Evolutionary conservation across 2,329 filamentous ascomycete species (phyloP).

Genomic region (Paecilomyces sp.): DNA sequence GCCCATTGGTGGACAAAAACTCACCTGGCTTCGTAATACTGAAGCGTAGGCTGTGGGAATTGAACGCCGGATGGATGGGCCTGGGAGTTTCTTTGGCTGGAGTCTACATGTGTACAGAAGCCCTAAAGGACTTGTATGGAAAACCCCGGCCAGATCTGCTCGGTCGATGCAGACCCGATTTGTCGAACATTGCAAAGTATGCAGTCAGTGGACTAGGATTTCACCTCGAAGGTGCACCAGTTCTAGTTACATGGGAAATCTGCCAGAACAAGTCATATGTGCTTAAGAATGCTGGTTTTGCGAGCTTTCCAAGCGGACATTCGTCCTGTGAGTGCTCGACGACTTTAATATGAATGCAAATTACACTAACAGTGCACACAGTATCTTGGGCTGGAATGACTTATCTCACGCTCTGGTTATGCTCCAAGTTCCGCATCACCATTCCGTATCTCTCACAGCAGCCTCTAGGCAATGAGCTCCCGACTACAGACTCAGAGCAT

Average conservation of each 20-base stretch:
- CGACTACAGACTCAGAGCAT: neutral
- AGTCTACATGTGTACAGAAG: constrained; percentile 74
- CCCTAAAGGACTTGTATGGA: constrained; percentile 69
- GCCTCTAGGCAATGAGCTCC: constrained; percentile 15
- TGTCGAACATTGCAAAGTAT: constrained; percentile 53
- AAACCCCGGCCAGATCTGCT: constrained; percentile 60
- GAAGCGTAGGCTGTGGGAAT: constrained; percentile 83
- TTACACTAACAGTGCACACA: constrained; percentile 16
- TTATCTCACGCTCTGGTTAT: constrained; percentile 81
- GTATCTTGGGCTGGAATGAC: constrained; percentile 71
- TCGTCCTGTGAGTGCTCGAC: constrained; percentile 50
- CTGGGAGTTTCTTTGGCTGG: constrained; percentile 64
- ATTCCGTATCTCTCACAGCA: constrained; percentile 34
- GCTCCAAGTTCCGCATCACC: constrained; percentile 47
- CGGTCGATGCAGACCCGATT: constrained; percentile 68
- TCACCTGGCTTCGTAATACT: constrained; percentile 62
- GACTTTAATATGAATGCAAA: neutral
- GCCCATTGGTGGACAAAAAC: constrained; percentile 55
- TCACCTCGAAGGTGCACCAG: constrained; percentile 49
- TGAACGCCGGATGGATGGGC: constrained; percentile 78
- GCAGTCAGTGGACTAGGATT: constrained; percentile 56
- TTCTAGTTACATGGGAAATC: constrained; percentile 68
- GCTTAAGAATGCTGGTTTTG: constrained; percentile 69
- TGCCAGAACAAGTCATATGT: constrained; percentile 58
- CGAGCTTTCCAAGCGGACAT: constrained; percentile 75